Base-by-base conservation (phyloP, 768 basidiomycete species). In the Obba rivulosa region DNA sequence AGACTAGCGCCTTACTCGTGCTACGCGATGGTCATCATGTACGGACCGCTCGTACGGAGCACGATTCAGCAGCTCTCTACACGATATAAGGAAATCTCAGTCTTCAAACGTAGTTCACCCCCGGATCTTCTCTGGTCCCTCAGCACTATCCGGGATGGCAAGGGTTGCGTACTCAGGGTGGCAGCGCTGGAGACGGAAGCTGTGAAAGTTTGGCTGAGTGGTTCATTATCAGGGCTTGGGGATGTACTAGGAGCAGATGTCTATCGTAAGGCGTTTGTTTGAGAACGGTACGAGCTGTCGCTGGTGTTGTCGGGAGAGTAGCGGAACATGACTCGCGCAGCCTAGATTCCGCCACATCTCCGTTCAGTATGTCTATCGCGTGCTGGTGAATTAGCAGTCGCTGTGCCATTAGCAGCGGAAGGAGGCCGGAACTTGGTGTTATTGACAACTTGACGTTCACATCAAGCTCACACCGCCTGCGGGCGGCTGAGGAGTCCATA, bases 1-100 rank as follows among this genome's bases (percentile, higher is more conserved):
- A 76, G 76, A 50, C 73, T 96, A 46, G 72, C 71, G 8, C 92
- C 92, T 2, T 97, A 95, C 62, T 77, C 86, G 8, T 94, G 92
- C 66, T 97, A 95, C 65, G 92, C 91, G 17, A 93, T 83, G 54
- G 65, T 95, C 17, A 71, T 96, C 52, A 75, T 97, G 51, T 79
- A 77, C 52, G 95, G 94, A 3, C 85, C 87, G 0, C 64, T 73
- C 47, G 70, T 83, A 17, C 65, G 69, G 39, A 57, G 58, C 1
- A 66, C 84, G 4, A 69, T 86, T 25, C 47, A 61, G 1, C 63
- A 72, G 41, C 69, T 97, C 42, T 59, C 66, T 20, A 64, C 53
- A 18, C 63, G 73, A 54, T 84, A 85, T 56, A 66, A 71, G 43
- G 55, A 66, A 14, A 80, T 82, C 25, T 73, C 76, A 3, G 81